These are phyloP conservation scores for Geotrichum bryndzae DNA, from an alignment of 1,139 yeast genomes.

Conservation along the genomic window DNA sequence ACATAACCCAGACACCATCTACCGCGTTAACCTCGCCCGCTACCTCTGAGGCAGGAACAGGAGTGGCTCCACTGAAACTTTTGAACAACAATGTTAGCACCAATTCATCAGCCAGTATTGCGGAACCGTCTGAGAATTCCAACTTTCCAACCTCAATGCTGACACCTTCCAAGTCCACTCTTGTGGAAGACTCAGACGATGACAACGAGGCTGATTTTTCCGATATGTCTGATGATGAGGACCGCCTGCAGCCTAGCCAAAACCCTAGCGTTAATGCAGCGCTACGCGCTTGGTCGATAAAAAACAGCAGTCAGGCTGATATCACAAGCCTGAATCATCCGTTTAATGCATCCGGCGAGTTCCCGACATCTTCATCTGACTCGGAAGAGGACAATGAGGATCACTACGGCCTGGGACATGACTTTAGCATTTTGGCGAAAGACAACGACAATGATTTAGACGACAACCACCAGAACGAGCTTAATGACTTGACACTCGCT, in stretches of 20 bases:
- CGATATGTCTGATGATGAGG: conserved; percentile 1
- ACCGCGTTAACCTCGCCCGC: not conserved
- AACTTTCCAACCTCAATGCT: conserved; percentile 1
- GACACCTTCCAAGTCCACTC: conserved; percentile 9
- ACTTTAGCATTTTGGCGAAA: conserved; percentile 1
- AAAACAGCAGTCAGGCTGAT: conserved; percentile 19
- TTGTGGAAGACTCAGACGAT: conserved; percentile 22
- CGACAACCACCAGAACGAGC: not conserved
- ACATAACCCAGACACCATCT: not conserved
- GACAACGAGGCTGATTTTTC: conserved; percentile 24
- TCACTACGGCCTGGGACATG: conserved; percentile 15
- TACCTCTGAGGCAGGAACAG: not conserved
- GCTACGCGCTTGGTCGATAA: conserved; percentile 18
- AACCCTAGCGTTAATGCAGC: conserved; percentile 15
- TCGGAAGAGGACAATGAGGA: conserved; percentile 22
- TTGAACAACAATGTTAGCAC: not conserved
- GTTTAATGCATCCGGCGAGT: not conserved
- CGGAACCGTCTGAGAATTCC: not conserved
- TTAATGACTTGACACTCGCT: not conserved
- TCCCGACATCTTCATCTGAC: conserved; percentile 19
- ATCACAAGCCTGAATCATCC: conserved; percentile 5
- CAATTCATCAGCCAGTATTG: not conserved
- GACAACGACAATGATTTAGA: not conserved
- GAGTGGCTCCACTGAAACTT: not conserved
- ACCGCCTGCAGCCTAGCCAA: not conserved